phyloP scores from a whole-genome alignment of 768 basidiomycete genomes.

The Lentinula boryana region DNA sequence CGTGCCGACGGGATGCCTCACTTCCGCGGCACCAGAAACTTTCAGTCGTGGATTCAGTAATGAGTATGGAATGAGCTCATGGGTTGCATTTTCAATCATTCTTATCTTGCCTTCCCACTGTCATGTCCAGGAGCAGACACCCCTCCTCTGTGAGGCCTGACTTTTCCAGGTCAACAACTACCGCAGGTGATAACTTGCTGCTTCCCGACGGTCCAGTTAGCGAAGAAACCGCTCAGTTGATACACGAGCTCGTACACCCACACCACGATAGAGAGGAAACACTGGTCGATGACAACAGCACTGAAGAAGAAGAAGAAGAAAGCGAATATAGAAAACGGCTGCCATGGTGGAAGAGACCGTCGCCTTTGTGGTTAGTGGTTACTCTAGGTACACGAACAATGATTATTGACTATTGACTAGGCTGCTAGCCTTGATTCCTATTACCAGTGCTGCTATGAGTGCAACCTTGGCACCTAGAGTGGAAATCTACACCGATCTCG shows the following conservation, averaged over 20 bases:
- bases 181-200: constrained; percentile 25
- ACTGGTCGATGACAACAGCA: constrained; percentile 14
- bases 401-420: constrained; percentile 28
- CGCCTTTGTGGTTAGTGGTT: constrained; percentile 59
- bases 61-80: neutral
- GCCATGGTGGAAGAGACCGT: constrained; percentile 76
- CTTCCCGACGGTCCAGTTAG: constrained; percentile 40
- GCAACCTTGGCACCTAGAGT: constrained; percentile 64
- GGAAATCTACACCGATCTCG: constrained; percentile 69
- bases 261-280: constrained; percentile 30
- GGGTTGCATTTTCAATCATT: neutral
- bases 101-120: neutral
- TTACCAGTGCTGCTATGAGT: constrained; percentile 49
- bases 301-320: constrained; percentile 20
- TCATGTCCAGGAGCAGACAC: constrained; percentile 1
- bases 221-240: constrained; percentile 39
- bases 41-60: neutral
- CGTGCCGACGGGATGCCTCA: neutral
- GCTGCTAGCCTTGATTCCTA: constrained; percentile 48
- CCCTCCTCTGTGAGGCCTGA: constrained; percentile 2
- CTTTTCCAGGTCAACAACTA: constrained; percentile 9
- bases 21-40: neutral
- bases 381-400: neutral
- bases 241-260: constrained; percentile 39
- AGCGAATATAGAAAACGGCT: constrained; percentile 21